Evolutionary conservation across 2,329 filamentous ascomycete genomes (phyloP), one percentile per base, ranked within the genome.

Genomic region (Fusarium ambrosium): DNA sequence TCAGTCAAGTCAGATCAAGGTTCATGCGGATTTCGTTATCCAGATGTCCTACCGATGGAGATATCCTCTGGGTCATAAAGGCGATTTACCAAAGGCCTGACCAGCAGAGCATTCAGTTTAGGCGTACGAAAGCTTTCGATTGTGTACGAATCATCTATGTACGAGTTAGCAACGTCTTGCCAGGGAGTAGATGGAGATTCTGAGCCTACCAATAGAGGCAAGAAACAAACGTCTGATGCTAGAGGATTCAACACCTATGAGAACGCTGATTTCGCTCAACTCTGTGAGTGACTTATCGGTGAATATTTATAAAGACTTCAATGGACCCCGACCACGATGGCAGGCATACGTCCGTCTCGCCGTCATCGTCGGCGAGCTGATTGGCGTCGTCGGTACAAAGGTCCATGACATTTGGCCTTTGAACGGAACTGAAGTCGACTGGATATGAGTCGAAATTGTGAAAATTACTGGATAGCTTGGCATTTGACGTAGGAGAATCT

Each of bases 21-120:
- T 39, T 6, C 37, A 39, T 16, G 14, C n/a, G 18, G 2, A 9
- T 39, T 4, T 18, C 18, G 37, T 6, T n/a, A n/a, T 39, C 37
- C 9, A 11, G 1, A n/a, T 59, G 8, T 29, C 27, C 27, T 29
- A 89, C 88, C 85, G 62, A 91, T 86, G 0, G 90, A 92, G 29
- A 91, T 87, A 81, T 93, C 91, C 32, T 90, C 85, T 37, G 87
- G 86, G 66, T 90, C 87, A 79, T 92, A 92, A 0, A 93, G 84
- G 39, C 89, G 87, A 72, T 93, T 90, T 10, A 93, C 90, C 14
- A 93, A 83, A 3, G 92, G 91, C 58, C 91, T 87, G 4, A 93
- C 89, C 53, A 93, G 86, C 20, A 90, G 83, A 24, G 88, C 85
- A 75, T 92, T 93, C 85, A 93, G 89, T 27, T 91, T 87, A 4